phyloP scores from a whole-genome alignment of 805 yeast genomes.

The Hanseniaspora meyeri region DNA sequence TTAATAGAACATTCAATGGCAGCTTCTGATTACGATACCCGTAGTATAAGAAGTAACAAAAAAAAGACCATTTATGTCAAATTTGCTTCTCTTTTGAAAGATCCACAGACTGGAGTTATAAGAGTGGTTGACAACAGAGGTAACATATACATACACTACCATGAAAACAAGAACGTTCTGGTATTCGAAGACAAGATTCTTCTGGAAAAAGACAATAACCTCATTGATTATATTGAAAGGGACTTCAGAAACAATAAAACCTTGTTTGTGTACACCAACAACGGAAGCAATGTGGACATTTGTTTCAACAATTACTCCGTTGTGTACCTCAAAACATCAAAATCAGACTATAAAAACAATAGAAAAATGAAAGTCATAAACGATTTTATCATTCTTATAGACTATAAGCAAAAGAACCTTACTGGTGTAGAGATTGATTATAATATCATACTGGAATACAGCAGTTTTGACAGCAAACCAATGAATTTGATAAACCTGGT shows the following conservation, averaged over 20 bases:
- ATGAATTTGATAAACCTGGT: constrained; percentile 8
- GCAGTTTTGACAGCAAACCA: not conserved
- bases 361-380: not conserved
- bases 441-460: not conserved
- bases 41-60: not conserved
- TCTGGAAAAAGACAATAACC: not conserved
- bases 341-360: not conserved
- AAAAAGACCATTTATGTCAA: not conserved
- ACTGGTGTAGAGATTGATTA: not conserved
- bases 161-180: not conserved
- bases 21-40: not conserved
- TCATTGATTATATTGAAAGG: not conserved
- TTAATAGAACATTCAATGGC: not conserved
- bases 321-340: not conserved
- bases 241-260: not conserved
- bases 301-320: constrained; percentile 12
- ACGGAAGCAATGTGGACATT: not conserved
- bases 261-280: not conserved
- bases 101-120: not conserved
- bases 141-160: not conserved
- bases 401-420: not conserved
- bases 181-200: not conserved
- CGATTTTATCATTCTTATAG: not conserved
- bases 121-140: constrained; percentile 5
- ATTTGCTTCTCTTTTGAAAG: not conserved